phyloP scores from a whole-genome alignment of 2,329 filamentous ascomycete species.

The Penicillium crustosum region DNA sequence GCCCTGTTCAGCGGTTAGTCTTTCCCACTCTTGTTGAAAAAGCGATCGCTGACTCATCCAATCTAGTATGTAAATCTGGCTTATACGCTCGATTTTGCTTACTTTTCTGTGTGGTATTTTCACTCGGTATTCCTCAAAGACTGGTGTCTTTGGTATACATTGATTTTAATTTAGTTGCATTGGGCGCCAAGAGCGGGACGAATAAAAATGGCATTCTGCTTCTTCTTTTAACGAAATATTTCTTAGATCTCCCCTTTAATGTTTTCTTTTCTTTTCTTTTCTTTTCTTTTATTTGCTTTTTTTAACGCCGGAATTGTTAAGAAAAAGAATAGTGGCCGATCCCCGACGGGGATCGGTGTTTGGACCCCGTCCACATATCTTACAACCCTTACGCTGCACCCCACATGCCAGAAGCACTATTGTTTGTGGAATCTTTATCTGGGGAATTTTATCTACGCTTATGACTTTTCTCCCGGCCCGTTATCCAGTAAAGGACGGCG shows the following conservation, averaged over 20 bases:
- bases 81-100: not conserved
- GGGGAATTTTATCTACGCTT: not conserved
- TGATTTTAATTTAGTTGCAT: slow-evolving; percentile 19
- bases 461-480: not conserved
- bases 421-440: not conserved
- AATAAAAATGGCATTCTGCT: slow-evolving; percentile 17
- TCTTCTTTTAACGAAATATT: slow-evolving; percentile 1
- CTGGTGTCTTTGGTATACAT: slow-evolving; percentile 16
- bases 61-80: slow-evolving; percentile 29
- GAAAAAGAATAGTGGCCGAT: not conserved
- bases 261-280: not conserved
- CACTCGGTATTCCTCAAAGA: slow-evolving; percentile 9
- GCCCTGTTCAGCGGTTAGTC: slow-evolving; percentile 60
- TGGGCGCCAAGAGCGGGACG: slow-evolving; percentile 23
- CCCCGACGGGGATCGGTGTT: not conserved
- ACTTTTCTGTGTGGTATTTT: slow-evolving; percentile 2
- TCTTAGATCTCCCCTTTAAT: not conserved
- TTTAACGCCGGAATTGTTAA: not conserved
- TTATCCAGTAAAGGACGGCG: not conserved
- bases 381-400: not conserved
- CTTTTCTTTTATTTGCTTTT: not conserved
- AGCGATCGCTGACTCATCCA: slow-evolving; percentile 12
- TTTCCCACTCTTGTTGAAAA: not conserved
- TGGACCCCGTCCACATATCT: not conserved
- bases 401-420: not conserved